Percentiles rank a stretch among this genome's conserved stretches.
Evolutionary conservation across 2,329 filamentous ascomycete species (phyloP).

Genomic region (Lecanicillium sp.): DNA sequence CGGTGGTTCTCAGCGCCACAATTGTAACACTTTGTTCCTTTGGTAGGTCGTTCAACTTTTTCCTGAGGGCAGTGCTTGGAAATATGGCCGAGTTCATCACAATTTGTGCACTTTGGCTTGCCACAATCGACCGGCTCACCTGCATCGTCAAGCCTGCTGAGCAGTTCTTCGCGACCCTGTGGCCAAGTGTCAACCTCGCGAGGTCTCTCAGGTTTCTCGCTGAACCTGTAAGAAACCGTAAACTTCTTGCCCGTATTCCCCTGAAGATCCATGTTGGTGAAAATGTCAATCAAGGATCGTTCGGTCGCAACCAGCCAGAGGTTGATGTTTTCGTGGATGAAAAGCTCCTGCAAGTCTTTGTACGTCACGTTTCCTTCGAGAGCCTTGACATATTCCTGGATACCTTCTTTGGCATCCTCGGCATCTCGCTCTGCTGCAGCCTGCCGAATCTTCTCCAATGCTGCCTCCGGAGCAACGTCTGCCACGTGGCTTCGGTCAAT

Average conservation of each 20-base stretch:
- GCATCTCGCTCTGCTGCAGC: conserved; percentile 49
- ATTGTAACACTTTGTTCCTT: conserved; percentile 55
- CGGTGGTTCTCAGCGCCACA: conserved; percentile 58
- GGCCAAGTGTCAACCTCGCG: conserved; percentile 57
- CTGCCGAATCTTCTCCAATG: conserved; percentile 48
- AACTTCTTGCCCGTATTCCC: conserved; percentile 60
- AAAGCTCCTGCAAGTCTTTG: conserved; percentile 49
- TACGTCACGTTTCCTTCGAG: conserved; percentile 48
- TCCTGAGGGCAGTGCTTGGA: conserved; percentile 54
- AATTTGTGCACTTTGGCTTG: conserved; percentile 55
- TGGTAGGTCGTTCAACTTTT: conserved; percentile 36
- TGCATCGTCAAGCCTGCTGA: conserved; percentile 56
- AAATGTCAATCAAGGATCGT: conserved; percentile 45
- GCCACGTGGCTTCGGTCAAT: conserved; percentile 45
- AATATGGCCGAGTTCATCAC: conserved; percentile 55
- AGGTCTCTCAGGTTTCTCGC: conserved; percentile 47
- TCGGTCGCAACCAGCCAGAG: conserved; percentile 58
- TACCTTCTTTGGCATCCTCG: conserved; percentile 53
- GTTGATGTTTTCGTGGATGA: conserved; percentile 45
- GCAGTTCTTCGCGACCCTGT: conserved; percentile 47
- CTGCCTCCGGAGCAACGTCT: conserved; percentile 42
- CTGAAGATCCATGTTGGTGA: conserved; percentile 66
- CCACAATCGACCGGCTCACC: conserved; percentile 55
- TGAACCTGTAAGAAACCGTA: conserved; percentile 55
- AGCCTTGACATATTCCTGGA: conserved; percentile 55